Percentiles rank a stretch among this genome's conserved stretches.
Conservation (phyloP, 1,139 yeast genomes). For the Yarrowia galli region DNA sequence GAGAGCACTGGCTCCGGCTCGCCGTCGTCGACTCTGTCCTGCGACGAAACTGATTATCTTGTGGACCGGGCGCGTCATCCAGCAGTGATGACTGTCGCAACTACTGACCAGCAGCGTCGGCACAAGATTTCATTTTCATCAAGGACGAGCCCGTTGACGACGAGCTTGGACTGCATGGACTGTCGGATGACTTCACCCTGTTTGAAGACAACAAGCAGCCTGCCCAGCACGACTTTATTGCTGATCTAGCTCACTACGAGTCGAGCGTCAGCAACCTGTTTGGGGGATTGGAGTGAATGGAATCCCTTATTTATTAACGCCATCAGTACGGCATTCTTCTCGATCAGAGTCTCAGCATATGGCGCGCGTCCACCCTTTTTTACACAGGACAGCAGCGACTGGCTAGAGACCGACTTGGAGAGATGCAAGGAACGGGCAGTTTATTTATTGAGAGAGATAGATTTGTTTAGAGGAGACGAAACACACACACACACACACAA, state of each 20-base stretch:
- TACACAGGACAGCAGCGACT: slow-evolving; percentile 37
- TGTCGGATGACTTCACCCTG: slow-evolving; percentile 41
- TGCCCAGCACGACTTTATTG: slow-evolving; percentile 36
- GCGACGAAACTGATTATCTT: slow-evolving; percentile 40
- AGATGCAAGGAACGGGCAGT: slow-evolving; percentile 36
- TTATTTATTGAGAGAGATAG: slow-evolving; percentile 36
- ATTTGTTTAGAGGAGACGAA: slow-evolving; percentile 18
- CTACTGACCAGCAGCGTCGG: slow-evolving; percentile 56
- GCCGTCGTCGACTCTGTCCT: slow-evolving; percentile 35
- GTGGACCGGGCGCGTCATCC: slow-evolving; percentile 55
- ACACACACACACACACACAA: slow-evolving; percentile 5
- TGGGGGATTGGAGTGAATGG: slow-evolving; percentile 28
- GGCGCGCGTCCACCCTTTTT: slow-evolving; percentile 36
- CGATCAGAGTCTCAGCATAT: slow-evolving; percentile 40
- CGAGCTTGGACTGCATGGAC: slow-evolving; percentile 29
- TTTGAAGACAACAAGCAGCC: slow-evolving; percentile 41
- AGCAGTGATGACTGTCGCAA: slow-evolving; percentile 54
- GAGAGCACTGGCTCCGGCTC: slow-evolving; percentile 36
- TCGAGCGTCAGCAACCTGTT: slow-evolving; percentile 33
- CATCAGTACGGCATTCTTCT: slow-evolving; percentile 38
- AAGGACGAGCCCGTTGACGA: slow-evolving; percentile 42
- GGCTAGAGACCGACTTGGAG: slow-evolving; percentile 38
- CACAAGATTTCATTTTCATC: slow-evolving; percentile 47
- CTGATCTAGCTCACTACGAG: slow-evolving; percentile 37
- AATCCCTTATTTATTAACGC: slow-evolving; percentile 31